phyloP scores from a whole-genome alignment of 257 asterid genomes.

The Solanum chilense region DNA sequence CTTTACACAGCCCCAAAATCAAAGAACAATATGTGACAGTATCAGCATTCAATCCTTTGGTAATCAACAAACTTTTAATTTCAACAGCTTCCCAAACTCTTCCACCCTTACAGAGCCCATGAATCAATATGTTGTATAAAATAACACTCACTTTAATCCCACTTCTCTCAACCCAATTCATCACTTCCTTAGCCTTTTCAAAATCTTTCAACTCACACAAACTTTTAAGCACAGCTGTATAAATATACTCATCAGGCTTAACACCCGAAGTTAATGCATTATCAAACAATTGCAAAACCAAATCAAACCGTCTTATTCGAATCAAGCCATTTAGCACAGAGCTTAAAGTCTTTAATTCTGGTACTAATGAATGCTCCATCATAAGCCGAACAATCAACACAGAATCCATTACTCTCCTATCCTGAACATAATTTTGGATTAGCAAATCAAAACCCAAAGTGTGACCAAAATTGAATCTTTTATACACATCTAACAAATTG shows the following conservation, averaged over 20 bases:
- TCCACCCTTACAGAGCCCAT: conserved; percentile 71
- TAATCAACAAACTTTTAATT: conserved; percentile 35
- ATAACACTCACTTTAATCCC: conserved; percentile 42
- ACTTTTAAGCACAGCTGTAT: conserved; percentile 61
- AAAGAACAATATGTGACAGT: conserved; percentile 63
- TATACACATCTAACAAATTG: conserved; percentile 30
- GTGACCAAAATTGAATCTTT: conserved; percentile 34
- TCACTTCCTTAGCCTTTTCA: conserved; percentile 50
- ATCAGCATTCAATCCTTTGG: conserved; percentile 55
- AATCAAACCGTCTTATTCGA: conserved; percentile 42
- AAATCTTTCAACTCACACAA: conserved; percentile 62
- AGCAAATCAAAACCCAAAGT: conserved; percentile 68
- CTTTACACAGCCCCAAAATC: conserved; percentile 52
- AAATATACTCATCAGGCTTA: conserved; percentile 42
- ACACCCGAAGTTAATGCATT: conserved; percentile 27
- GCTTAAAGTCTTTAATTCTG: conserved; percentile 78
- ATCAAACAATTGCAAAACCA: conserved; percentile 57
- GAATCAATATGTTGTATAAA: conserved; percentile 69
- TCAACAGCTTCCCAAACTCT: conserved; percentile 59
- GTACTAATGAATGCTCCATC: conserved; percentile 52
- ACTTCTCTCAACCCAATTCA: conserved; percentile 35
- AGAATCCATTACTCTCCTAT: conserved; percentile 47
- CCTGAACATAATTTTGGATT: conserved; percentile 57
- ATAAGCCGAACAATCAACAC: conserved; percentile 43
- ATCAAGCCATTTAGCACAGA: conserved; percentile 57